Conservation (phyloP, 257 asterid species). For the Rehmannia glutinosa region DNA sequence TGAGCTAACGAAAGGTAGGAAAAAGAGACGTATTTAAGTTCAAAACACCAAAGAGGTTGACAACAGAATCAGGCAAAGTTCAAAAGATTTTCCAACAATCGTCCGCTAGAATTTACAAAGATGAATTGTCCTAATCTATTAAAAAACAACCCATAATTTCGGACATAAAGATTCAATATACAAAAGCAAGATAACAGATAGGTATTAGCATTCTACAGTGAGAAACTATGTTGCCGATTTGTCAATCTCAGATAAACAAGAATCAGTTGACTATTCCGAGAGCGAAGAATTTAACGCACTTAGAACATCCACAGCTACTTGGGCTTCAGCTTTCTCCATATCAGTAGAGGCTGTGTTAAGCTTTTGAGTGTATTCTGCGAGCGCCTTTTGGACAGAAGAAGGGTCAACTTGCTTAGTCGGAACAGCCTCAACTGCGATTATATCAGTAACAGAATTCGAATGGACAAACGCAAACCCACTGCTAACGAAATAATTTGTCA, state of each 20-base stretch:
- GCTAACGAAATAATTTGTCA: slow-evolving; percentile 45
- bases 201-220: background rate
- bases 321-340: slow-evolving; percentile 49
- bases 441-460: slow-evolving; percentile 43
- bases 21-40: no score
- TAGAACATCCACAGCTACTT: slow-evolving; percentile 46
- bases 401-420: slow-evolving; percentile 48
- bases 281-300: slow-evolving; percentile 43
- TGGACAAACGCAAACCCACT: slow-evolving; percentile 55
- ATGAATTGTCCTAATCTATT: no score
- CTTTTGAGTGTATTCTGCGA: slow-evolving; percentile 43
- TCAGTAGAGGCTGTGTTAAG: slow-evolving; percentile 44
- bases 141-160: no score
- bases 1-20: no score
- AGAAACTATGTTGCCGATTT: background rate
- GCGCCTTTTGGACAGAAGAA: slow-evolving; percentile 32
- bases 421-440: slow-evolving; percentile 45
- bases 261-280: slow-evolving; percentile 19
- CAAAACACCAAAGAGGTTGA: no score
- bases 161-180: no score
- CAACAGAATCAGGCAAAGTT: no score
- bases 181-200: no score
- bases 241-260: background rate
- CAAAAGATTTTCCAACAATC: no score
- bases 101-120: no score